Base-by-base conservation (phyloP, 768 basidiomycete genomes). In the Boletales sp. region DNA sequence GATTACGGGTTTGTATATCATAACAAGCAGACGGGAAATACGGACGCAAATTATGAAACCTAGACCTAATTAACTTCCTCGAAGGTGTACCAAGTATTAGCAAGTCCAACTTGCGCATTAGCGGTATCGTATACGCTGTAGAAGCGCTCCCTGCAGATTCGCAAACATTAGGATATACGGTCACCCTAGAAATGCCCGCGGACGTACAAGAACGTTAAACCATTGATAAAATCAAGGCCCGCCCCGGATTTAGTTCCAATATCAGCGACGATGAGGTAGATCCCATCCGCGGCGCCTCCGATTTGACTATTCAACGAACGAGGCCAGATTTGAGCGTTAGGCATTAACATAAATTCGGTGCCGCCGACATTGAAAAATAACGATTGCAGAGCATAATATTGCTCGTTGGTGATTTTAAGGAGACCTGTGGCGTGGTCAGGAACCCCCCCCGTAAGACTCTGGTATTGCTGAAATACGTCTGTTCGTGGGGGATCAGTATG, bases 71-170 rank as follows among this genome's bases (percentile, higher is more conserved):
- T 24, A 24, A 5, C 5, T 24, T 24, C 24, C 24, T 3, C 24
- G 3, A 5, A 24, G 24, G 24, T 24, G 24, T 24, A 24, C 24
- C 3, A 5, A 24, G 3, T 24, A 3, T 3, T 24, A 24, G 75
- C 76, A 40, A 78, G 64, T 24, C 75, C 76, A 30, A 76, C 59
- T 9, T 52, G 69, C 24, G 45, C 51, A 58, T 49, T 43, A 15
- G 41, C 43, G 30, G 48, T 49, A 30, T 48, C 47, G 17, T 10
- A 48, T 32, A 38, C 36, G 47, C 65, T 65, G 51, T 74, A 75
- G 61, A 66, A 75, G 34, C 75, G 69, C 57, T 75, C 68, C 18
- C 48, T 49, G 11, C 13, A 11, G 5, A 48, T 32, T 37, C 4
- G 19, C 3, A 37, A 31, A 21, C 11, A 19, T 50, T 47, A 41